Conservation (phyloP, 768 basidiomycete genomes). For the Mrakia blollopis region DNA sequence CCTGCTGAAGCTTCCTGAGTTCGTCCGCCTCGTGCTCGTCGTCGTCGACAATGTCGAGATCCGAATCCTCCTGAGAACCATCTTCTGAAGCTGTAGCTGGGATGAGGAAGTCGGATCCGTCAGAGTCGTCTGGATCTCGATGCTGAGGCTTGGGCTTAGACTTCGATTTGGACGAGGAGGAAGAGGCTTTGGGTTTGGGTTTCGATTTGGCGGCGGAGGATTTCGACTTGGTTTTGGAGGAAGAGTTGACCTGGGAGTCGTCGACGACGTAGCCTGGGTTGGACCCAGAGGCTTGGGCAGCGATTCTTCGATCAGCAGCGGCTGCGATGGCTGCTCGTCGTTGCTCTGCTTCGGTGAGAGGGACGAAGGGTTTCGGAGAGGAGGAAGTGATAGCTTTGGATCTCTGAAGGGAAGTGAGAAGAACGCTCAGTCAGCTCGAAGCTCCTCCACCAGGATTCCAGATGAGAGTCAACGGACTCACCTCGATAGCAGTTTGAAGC, state of each 20-base stretch:
- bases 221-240: not conserved
- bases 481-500: not conserved
- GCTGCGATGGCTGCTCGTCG: not conserved
- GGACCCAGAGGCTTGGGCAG: slow-evolving; percentile 6
- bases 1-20: not conserved
- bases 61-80: not conserved
- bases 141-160: slow-evolving; percentile 5
- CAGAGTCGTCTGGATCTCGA: slow-evolving; percentile 10
- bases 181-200: not conserved
- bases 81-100: not conserved
- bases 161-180: not conserved
- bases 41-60: not conserved
- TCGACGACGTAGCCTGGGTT: slow-evolving; percentile 14
- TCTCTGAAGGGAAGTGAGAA: not conserved
- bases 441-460: not conserved
- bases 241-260: not conserved
- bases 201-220: not conserved
- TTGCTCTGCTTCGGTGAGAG: not conserved
- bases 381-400: not conserved
- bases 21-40: not conserved
- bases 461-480: not conserved
- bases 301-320: slow-evolving; percentile 10
- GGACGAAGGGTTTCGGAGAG: not conserved
- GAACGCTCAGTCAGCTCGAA: not conserved
- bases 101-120: not conserved